Conservation (phyloP, 1,284 basidiomycete species). For the Microstroma glucosiphilum region DNA sequence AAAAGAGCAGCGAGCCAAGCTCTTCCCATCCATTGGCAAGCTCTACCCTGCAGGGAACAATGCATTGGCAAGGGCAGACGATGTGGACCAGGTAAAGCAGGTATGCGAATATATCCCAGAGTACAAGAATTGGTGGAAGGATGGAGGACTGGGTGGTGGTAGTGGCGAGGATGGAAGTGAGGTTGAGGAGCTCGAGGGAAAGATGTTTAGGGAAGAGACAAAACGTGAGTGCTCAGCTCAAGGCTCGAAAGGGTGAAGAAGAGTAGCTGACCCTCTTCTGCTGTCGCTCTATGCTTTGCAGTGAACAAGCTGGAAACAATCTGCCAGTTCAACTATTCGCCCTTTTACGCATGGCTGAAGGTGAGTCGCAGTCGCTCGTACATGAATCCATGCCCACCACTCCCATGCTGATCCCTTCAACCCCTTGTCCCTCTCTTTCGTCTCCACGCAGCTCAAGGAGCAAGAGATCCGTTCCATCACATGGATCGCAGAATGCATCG, state of each 20-base stretch:
- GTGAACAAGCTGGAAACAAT: conserved; percentile 48
- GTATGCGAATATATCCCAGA: conserved; percentile 83
- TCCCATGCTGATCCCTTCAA: not conserved
- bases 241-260: no score
- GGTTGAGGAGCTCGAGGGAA: conserved; percentile 69
- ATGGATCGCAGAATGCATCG: conserved; percentile 78
- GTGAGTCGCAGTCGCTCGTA: conserved; percentile 16
- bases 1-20: conserved; percentile 90
- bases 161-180: conserved; percentile 54
- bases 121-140: conserved; percentile 58
- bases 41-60: conserved; percentile 96
- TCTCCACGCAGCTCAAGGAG: conserved; percentile 68
- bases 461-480: conserved; percentile 96
- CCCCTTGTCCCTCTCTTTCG: not conserved
- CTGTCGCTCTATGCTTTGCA: no score
- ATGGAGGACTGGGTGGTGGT: conserved; percentile 66
- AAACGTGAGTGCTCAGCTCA: not conserved
- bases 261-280: no score
- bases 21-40: conserved; percentile 89
- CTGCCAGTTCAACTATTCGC: conserved; percentile 46
- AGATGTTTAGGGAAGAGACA: conserved; percentile 68
- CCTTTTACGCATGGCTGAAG: conserved; percentile 49
- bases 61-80: conserved; percentile 84
- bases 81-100: conserved; percentile 82
- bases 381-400: conserved; percentile 10